Conservation (phyloP, 176 grass and related monocot species). For the Guadua angustifolia region DNA sequence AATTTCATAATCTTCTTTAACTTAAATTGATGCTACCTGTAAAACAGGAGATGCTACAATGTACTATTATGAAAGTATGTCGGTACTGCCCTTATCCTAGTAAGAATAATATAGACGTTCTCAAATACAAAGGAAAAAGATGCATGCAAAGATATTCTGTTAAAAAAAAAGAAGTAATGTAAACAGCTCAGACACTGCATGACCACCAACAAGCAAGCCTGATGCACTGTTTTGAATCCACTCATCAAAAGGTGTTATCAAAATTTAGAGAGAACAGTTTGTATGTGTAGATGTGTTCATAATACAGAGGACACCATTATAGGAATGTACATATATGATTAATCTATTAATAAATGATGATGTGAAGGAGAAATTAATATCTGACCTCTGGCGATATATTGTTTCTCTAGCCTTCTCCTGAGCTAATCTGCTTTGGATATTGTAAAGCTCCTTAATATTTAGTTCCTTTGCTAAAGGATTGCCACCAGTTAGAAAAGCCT, state of each 20-base stretch:
- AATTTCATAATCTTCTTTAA: conserved; percentile 20
- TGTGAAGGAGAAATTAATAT: neutral
- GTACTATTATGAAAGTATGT: conserved; percentile 12
- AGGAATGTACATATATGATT: conserved; percentile 17
- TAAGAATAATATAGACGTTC: neutral
- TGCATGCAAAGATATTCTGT: conserved; percentile 7
- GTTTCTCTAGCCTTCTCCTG: conserved; percentile 89
- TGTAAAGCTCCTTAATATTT: conserved; percentile 78
- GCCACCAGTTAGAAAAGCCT: conserved; percentile 64
- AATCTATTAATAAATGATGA: conserved; percentile 10
- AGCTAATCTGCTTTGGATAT: conserved; percentile 78
- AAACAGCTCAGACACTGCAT: conserved; percentile 13
- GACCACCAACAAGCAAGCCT: neutral
- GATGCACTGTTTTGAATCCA: conserved; percentile 9
- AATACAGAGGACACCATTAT: neutral
- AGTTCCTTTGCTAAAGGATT: conserved; percentile 75
- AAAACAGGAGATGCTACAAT: conserved; percentile 5
- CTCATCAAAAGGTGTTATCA: neutral
- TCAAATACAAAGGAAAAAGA: neutral
- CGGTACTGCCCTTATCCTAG: neutral
- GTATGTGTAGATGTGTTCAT: conserved; percentile 14
- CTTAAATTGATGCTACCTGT: conserved; percentile 2
- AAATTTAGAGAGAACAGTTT: conserved; percentile 14
- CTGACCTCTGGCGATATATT: conserved; percentile 67
- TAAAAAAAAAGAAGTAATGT: neutral